Percentiles rank a stretch among this genome's conserved stretches.
phyloP scores from a whole-genome alignment of 2,329 filamentous ascomycete species.

The Onygenales sp. region DNA sequence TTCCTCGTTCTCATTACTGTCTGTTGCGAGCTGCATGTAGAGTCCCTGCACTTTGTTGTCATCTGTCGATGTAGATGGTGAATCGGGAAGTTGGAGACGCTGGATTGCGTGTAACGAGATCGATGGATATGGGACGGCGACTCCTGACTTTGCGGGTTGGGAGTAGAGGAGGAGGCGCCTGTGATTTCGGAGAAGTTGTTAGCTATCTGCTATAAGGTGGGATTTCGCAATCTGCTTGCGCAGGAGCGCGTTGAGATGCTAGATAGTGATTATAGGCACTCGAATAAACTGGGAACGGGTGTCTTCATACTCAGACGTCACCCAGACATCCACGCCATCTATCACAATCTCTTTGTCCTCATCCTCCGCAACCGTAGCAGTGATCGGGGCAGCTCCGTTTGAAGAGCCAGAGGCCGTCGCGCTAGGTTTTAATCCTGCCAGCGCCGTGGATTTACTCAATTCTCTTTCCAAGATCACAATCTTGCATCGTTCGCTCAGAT shows the following conservation, averaged over 20 bases:
- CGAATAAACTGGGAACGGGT: neutral
- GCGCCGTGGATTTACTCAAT: constrained; percentile 22
- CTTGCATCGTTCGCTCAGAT: constrained; percentile 36
- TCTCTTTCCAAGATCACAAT: constrained; percentile 34
- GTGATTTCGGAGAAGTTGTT: constrained; percentile 4
- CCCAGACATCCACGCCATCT: constrained; percentile 35
- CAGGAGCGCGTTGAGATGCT: too few species aligned
- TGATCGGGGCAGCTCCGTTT: constrained; percentile 6
- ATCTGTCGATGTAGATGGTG: constrained; percentile 9
- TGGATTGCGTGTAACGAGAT: constrained; percentile 42
- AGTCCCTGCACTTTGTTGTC: constrained; percentile 32
- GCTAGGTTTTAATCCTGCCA: constrained; percentile 21
- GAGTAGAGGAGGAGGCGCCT: constrained; percentile 38
- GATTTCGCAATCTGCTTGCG: too few species aligned
- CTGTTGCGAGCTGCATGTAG: constrained; percentile 38
- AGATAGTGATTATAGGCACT: neutral
- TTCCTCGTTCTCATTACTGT: constrained; percentile 16
- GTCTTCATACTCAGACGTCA: constrained; percentile 37
- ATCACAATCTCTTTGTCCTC: constrained; percentile 28
- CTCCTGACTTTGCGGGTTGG: constrained; percentile 22
- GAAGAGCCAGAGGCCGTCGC: constrained; percentile 11
- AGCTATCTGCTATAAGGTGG: neutral
- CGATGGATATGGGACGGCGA: constrained; percentile 39
- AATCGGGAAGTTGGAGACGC: constrained; percentile 27
- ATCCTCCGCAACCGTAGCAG: constrained; percentile 1